Evolutionary conservation across 805 yeast genomes (phyloP), one percentile per base, ranked within the genome.

Genomic region (Naumovozyma dairenensis): DNA sequence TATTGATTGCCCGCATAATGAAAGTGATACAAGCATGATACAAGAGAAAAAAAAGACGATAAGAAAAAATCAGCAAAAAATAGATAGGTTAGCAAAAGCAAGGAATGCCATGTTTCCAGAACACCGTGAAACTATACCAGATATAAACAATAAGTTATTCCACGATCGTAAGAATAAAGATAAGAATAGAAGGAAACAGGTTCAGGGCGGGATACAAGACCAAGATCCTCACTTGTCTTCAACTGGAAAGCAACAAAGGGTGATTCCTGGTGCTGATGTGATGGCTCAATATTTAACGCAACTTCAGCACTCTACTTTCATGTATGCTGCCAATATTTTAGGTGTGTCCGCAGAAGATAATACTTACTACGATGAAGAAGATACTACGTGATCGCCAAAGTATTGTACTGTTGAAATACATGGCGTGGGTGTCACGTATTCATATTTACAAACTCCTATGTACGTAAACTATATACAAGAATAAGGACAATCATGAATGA

Each of bases 271-370:
- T 3, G 74, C 82, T 0, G 80, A 76, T 45, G 83, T 80, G 9
- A 77, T 80, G 84, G 79, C 84, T 0, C 85, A 79, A 49, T 80
- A 79, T 49, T 62, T 80, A 44, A 81, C 83, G n/a, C 80, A 75
- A 51, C 63, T 78, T 5, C 82, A 77, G 45, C 79, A 74, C 39
- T 78, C 79, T 8, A 67, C 67, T 29, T 55, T 71, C 48, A 53
- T 72, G 38, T 76, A 74, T 51, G 60, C 77, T 45, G 66, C 67
- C 2, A 62, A 62, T 45, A 74, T 75, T 21, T 55, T 74, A 43
- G 76, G 71, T 35, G 71, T 67, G 19, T 58, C 71, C 31, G 68
- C 63, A 24, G 67, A 61, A 10, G 57, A 52, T 12, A 28, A 32
- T 10, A 42, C 39, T 6, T 46, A 40, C 29, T 44, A 42, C 24